A percentile compares a stretch with the other conserved stretches of the same genome.
Conservation (phyloP, 2,329 filamentous ascomycete species). For the Sphaerulina musiva region DNA sequence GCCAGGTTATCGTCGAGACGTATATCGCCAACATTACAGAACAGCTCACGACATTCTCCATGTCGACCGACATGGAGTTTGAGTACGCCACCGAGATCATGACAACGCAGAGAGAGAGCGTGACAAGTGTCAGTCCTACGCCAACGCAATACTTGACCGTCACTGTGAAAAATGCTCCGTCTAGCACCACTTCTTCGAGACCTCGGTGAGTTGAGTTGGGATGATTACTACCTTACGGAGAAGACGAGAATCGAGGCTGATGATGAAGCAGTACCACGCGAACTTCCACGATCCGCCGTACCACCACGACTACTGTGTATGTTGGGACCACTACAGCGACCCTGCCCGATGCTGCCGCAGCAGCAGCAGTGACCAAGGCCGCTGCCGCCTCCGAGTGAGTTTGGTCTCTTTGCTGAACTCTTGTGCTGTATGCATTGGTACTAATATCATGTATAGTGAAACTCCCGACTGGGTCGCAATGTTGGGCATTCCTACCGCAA, state of each 20-base stretch:
- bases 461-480: conserved; percentile 10
- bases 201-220: conserved; percentile 19
- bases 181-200: conserved; percentile 2
- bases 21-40: conserved; percentile 36
- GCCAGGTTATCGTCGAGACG: conserved; percentile 37
- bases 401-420: not conserved
- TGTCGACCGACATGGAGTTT: conserved; percentile 36
- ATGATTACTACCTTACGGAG: not conserved
- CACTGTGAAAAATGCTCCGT: conserved; percentile 25
- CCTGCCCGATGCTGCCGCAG: conserved; percentile 8
- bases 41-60: conserved; percentile 34
- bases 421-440: not conserved
- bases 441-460: conserved; percentile 2
- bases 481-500: conserved; percentile 10
- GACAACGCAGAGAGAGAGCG: conserved; percentile 20
- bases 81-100: conserved; percentile 36
- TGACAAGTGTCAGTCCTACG: conserved; percentile 17
- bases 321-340: conserved; percentile 21
- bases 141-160: conserved; percentile 29
- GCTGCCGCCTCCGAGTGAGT: conserved; percentile 3
- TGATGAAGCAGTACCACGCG: conserved; percentile 8
- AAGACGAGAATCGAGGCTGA: not conserved
- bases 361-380: not conserved
- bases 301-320: conserved; percentile 21
- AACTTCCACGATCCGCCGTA: conserved; percentile 18